phyloP scores from a whole-genome alignment of 208 protist genomes.

The Crithidia bombi region DNA sequence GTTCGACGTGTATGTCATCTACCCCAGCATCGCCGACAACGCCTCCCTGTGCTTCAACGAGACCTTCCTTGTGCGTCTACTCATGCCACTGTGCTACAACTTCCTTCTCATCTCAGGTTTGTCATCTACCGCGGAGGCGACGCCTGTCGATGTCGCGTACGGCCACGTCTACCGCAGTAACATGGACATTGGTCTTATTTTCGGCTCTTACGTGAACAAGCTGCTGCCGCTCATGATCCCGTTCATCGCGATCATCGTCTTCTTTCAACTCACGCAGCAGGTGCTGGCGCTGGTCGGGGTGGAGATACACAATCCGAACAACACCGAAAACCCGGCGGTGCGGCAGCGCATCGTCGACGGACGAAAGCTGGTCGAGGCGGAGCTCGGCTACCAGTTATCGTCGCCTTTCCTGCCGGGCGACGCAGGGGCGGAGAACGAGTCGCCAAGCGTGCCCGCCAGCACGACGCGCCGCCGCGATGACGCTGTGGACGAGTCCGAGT shows the following conservation, averaged over 20 bases:
- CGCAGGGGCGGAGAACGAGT: constrained; percentile 17
- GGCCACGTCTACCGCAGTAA: constrained; percentile 87
- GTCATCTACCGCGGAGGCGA: constrained; percentile 34
- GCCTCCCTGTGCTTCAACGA: constrained; percentile 90
- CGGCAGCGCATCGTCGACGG: constrained; percentile 86
- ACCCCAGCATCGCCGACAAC: constrained; percentile 87
- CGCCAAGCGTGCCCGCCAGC: constrained; percentile 9
- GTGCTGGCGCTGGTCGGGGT: constrained; percentile 70
- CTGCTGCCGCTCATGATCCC: constrained; percentile 89
- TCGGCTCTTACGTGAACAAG: constrained; percentile 81
- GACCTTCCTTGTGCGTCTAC: constrained; percentile 85
- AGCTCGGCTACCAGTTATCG: constrained; percentile 66
- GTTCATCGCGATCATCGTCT: constrained; percentile 72
- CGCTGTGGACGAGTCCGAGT: constrained; percentile 19
- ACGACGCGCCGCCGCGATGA: constrained; percentile 13
- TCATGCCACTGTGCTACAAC: constrained; percentile 93
- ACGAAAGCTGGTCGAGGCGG: constrained; percentile 70
- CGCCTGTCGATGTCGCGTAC: constrained; percentile 79
- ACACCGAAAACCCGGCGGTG: constrained; percentile 66
- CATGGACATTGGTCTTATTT: constrained; percentile 85
- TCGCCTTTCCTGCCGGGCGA: constrained; percentile 54
- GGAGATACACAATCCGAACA: constrained; percentile 83
- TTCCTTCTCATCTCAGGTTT: constrained; percentile 86
- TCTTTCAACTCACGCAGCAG: constrained; percentile 73
- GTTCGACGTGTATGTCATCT: constrained; percentile 90